Conservation (phyloP, 1,284 basidiomycete species). For the Exobasidium cylindrosporum region DNA sequence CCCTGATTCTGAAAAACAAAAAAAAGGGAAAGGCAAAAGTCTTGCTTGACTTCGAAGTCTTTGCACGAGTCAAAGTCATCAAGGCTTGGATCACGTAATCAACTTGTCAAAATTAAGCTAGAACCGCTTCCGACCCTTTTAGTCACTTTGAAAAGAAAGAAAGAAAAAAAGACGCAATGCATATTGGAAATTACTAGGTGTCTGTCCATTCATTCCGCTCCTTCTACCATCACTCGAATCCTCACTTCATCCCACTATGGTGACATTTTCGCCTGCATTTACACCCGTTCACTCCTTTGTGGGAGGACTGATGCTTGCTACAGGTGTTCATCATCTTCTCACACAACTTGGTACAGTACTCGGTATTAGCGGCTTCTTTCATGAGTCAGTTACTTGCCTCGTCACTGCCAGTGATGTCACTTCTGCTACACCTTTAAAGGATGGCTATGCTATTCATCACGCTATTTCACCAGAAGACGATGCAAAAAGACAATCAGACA, state of each 20-base stretch:
- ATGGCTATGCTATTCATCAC: neutral
- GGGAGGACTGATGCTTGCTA: constrained; percentile 50
- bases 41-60: no score
- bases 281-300: constrained; percentile 41
- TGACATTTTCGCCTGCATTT: constrained; percentile 15
- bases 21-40: no score
- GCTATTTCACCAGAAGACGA: constrained; percentile 3
- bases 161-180: no score
- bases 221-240: neutral
- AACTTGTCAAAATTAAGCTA: no score
- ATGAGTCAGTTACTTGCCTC: constrained; percentile 24
- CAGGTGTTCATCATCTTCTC: constrained; percentile 37
- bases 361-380: constrained; percentile 49
- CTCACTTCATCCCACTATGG: neutral
- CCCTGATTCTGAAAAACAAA: no score
- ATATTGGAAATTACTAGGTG: no score
- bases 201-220: no score
- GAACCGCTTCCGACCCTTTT: no score
- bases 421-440: neutral
- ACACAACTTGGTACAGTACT: constrained; percentile 39
- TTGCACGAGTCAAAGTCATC: no score
- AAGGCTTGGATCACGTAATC: no score
- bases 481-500: constrained; percentile 16
- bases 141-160: no score
- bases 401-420: neutral